Evolutionary conservation across 305 asterid genomes (phyloP).

Genomic region (Salvia sclarea): DNA sequence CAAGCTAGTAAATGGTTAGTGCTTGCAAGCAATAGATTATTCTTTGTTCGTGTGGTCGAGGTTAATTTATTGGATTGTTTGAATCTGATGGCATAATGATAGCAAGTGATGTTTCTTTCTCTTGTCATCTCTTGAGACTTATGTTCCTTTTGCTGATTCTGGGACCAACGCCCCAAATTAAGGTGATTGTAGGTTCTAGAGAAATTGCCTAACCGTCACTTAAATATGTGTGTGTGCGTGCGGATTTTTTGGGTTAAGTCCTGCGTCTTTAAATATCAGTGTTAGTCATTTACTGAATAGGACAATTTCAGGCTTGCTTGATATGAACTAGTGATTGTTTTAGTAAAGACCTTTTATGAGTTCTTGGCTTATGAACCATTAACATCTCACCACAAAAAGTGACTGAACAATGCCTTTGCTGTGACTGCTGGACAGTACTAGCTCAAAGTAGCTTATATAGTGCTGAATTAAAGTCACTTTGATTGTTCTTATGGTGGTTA

Average conservation of each 20-base stretch:
- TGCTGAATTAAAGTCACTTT: neutral
- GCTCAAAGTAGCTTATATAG: neutral
- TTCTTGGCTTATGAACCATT: neutral
- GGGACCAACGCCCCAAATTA: neutral
- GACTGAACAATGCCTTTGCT: neutral
- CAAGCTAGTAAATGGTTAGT: neutral
- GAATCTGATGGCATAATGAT: conserved; percentile 1
- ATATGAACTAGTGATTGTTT: neutral
- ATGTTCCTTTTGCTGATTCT: neutral
- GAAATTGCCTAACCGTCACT: neutral
- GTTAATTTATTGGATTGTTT: neutral
- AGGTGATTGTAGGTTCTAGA: neutral
- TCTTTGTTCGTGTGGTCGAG: conserved; percentile 10
- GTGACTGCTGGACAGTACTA: neutral
- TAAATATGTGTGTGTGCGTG: neutral
- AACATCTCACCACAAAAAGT: neutral
- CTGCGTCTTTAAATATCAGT: neutral
- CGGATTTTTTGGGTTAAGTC: neutral
- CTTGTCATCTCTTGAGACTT: neutral
- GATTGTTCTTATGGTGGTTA: neutral
- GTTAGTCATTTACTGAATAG: neutral
- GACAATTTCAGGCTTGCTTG: neutral
- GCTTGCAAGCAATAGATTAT: neutral
- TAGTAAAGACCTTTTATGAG: neutral
- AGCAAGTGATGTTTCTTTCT: neutral